These are phyloP conservation scores for Cercospora berteroae DNA, from an alignment of 2,329 filamentous ascomycete genomes.

Conservation along the genomic window DNA sequence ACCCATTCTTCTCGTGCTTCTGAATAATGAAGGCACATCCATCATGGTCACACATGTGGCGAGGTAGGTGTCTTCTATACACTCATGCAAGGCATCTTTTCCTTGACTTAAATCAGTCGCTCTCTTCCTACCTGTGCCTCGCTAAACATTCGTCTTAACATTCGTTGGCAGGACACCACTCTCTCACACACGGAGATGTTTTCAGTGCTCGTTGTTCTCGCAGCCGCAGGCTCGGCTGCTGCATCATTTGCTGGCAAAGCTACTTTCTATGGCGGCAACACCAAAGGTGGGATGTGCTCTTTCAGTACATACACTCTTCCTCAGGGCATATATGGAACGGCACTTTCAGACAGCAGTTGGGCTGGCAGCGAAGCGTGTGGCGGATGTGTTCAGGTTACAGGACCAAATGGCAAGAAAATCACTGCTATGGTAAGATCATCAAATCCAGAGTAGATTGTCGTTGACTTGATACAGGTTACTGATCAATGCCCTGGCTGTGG, in stretches of 20 bases:
- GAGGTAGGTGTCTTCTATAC: background rate
- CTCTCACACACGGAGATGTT: conserved; percentile 12
- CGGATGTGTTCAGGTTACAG: conserved; percentile 59
- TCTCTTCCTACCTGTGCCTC: background rate
- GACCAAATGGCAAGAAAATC: conserved; percentile 53
- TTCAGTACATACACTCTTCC: conserved; percentile 64
- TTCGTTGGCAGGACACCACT: background rate
- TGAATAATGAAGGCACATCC: background rate
- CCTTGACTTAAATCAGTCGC: background rate
- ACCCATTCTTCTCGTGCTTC: background rate
- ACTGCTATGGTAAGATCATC: conserved; percentile 59
- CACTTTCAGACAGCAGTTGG: conserved; percentile 61
- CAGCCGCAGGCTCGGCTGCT: conserved; percentile 17
- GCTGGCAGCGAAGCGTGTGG: conserved; percentile 57
- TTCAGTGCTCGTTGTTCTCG: conserved; percentile 21
- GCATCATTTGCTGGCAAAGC: conserved; percentile 26
- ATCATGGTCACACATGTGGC: background rate
- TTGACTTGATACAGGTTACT: conserved; percentile 45
- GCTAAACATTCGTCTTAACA: background rate
- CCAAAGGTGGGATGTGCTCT: conserved; percentile 59
- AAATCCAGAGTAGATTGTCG: background rate
- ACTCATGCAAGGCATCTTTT: background rate
- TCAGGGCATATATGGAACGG: conserved; percentile 58
- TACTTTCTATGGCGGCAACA: conserved; percentile 33
- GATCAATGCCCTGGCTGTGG: conserved; percentile 59